Evolutionary conservation across 108 stramenopile genomes (phyloP), one percentile per base, ranked within the genome.

Genomic region (Skeletonema marinoi): DNA sequence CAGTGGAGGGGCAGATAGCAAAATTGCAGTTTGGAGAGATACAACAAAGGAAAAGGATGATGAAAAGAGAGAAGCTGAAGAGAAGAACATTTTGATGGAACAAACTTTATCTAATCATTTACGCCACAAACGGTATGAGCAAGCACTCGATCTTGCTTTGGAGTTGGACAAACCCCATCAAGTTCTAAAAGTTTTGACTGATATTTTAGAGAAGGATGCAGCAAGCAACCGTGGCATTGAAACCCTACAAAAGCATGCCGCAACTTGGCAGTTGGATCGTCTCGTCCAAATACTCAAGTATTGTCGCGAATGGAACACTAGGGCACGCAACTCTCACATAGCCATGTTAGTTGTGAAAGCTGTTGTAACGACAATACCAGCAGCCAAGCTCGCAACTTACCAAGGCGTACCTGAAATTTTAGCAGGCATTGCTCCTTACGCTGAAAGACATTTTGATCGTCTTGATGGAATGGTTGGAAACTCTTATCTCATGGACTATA

Each of bases 1-100:
- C 13, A 94, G 93, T 50, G 98, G 96, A 25, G 98, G 97, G 7
- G 95, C 92, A 11, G 98, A 99, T 83, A 95, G 96, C 9, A 89
- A 85, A 58, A 75, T 99, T 65, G 81, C 92, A 31, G 87, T 98
- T 25, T 99, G 98, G 98, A 73, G 82, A 61, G 99, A 99, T 68
- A 94, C 90, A 17, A 98, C 98, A 2, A 83, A 76, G 32, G 85
- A 95, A 73, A 80, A 87, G 69, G 93, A 96, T 70, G 92, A 88
- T 60, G 88, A 75, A 41, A 83, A 84, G 56, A 58, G 86, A 31
- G 89, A 83, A 7, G 77, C 78, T 54, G 86, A 90, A 77, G 96
- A 94, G 33, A 71, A 91, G 70, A 90, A 72, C 10, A 85, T 96
- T 35, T 60, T 93, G 69, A 76, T 94, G 81, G 91, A 96, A 77